These are phyloP conservation scores for Coemansia sp. DNA, from an alignment of 192 early-diverging fungal species.

Conservation along the genomic window DNA sequence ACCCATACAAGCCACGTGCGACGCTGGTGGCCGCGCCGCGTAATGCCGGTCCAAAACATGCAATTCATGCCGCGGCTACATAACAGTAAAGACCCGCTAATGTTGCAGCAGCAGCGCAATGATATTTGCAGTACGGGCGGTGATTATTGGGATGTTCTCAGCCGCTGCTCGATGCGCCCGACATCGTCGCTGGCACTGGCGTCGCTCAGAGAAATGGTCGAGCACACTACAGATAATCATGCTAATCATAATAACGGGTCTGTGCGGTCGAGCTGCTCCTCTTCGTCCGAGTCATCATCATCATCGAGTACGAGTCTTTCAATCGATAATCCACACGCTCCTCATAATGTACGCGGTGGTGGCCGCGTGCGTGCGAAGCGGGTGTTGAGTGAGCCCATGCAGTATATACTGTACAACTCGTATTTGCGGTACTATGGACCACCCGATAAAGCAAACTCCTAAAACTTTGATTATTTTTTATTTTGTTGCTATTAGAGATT, in stretches of 20 bases:
- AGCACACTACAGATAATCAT: too few relatives aligned
- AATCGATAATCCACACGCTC: too few relatives aligned
- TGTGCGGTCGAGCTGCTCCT: too few relatives aligned
- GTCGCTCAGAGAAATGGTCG: conserved; percentile 37
- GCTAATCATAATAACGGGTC: too few relatives aligned
- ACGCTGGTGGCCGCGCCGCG: conserved; percentile 42
- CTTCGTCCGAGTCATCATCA: too few relatives aligned
- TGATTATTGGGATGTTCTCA: conserved; percentile 46
- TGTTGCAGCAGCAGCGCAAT: too few relatives aligned
- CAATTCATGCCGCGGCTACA: conserved; percentile 48
- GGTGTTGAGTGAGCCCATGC: conserved; percentile 49
- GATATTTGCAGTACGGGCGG: background rate
- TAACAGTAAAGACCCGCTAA: background rate
- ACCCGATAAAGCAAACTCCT: too few relatives aligned
- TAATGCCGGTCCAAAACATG: conserved; percentile 46
- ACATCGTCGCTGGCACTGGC: conserved; percentile 40
- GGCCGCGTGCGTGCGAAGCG: conserved; percentile 9
- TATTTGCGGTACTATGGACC: conserved; percentile 50
- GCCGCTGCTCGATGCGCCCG: conserved; percentile 44
- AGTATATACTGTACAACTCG: conserved; percentile 51
- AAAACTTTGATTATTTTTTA: too few relatives aligned
- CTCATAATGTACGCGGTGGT: background rate
- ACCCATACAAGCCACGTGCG: conserved; percentile 4
- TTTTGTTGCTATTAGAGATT: too few relatives aligned
- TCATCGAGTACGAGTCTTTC: too few relatives aligned